These are phyloP conservation scores for Phycomyces nitens DNA, from an alignment of 192 early-diverging fungal genomes.

Conservation along the genomic window DNA sequence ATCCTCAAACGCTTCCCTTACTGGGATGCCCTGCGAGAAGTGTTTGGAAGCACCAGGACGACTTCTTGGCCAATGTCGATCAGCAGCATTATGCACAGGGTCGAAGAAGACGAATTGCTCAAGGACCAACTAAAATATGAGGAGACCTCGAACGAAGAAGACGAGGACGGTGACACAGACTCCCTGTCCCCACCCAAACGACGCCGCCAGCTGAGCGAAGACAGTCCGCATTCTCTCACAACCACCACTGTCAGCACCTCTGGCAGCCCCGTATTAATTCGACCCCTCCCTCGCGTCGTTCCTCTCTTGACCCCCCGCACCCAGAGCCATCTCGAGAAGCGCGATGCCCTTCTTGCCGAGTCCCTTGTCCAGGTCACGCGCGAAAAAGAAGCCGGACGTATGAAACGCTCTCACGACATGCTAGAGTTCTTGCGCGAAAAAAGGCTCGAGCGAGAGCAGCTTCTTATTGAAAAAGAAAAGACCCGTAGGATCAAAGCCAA, in stretches of 20 bases:
- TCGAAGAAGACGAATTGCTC: constrained; percentile 20
- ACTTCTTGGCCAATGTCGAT: constrained; percentile 32
- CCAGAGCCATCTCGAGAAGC: not conserved
- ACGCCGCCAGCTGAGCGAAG: constrained; percentile 1
- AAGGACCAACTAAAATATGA: constrained; percentile 7
- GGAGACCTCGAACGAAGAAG: constrained; percentile 4
- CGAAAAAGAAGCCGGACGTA: constrained; percentile 30
- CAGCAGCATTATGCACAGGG: constrained; percentile 28
- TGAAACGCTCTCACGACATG: constrained; percentile 34
- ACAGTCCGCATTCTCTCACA: not conserved
- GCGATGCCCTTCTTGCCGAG: constrained; percentile 17
- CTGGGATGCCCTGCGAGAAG: constrained; percentile 28
- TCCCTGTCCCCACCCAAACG: constrained; percentile 9
- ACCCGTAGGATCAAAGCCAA: constrained; percentile 27
- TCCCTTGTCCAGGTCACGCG: constrained; percentile 27
- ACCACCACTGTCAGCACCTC: not conserved
- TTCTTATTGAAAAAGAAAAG: constrained; percentile 28
- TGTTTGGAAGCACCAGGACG: constrained; percentile 18
- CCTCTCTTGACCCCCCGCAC: not conserved
- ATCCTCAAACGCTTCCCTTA: constrained; percentile 29
- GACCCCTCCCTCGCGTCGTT: constrained; percentile 19
- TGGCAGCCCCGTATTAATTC: constrained; percentile 11
- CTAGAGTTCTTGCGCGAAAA: constrained; percentile 29
- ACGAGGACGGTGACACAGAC: constrained; percentile 9
- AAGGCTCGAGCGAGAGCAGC: constrained; percentile 20